Evolutionary conservation across 2,329 filamentous ascomycete genomes (phyloP), one percentile per base, ranked within the genome.

Genomic region (Paraphaeosphaeria sporulosa): DNA sequence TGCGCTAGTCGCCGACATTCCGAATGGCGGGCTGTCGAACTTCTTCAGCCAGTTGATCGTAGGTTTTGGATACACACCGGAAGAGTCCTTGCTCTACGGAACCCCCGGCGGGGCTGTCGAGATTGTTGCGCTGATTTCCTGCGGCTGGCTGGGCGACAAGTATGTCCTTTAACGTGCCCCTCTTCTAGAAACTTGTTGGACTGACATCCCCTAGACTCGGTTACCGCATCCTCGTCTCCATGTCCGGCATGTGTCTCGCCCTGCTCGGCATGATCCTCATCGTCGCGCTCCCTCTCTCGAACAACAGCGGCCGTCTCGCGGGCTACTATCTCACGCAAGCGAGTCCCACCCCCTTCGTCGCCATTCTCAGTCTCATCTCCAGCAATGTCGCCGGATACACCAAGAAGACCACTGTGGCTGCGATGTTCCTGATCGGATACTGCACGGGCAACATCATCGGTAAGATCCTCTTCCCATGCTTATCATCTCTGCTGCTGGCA

Each of bases 261-360:
- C 84, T 88, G n/a, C 59, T 89, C 1, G 88, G 88, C 44, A 84
- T 89, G 78, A 77, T 88, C 0, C 81, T 90, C n/a, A 87, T 91
- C 59, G 84, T 89, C 10, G 86, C 85, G 2, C 78, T 91, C 3
- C 87, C 87, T 0, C 71, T 86, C 4, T 72, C 77, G n/a, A 86
- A 86, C 65, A 85, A 84, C 61, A 80, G 78, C 1, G 89, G 88
- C 12, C 81, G 86, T 0, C 79, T 90, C 12, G 82, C 87, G 1
- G 88, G 87, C 0, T 91, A 89, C 72, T 91, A 90, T 74, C 77
- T 91, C 53, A 89, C 86, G 0, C 83, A 86, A 47, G 84, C 86
- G 1, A 82, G 80, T 12, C 83, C 88, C 0, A 87, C 86, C 0
- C 81, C 86, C 0, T 90, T 90, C 62, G 88, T 90, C 0, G 86